Conservation (phyloP, 1,139 yeast genomes). For the Suhomyces panamericanus region DNA sequence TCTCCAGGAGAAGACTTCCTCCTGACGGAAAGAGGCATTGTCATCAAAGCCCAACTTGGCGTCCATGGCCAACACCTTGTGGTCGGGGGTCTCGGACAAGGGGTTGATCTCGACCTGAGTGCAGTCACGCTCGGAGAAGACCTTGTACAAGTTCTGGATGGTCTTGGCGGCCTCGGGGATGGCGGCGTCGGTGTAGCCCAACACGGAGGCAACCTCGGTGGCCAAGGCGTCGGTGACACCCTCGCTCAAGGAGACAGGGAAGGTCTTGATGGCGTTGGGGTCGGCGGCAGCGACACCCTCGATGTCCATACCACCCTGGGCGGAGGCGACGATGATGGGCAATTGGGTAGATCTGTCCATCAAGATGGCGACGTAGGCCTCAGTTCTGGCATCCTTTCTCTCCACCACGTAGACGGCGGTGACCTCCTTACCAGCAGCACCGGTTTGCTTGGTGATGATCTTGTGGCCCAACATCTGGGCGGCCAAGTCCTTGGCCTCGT, state of each 20-base stretch:
- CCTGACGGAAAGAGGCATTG: slow-evolving; percentile 92
- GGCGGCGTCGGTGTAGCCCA: slow-evolving; percentile 82
- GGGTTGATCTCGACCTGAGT: slow-evolving; percentile 99
- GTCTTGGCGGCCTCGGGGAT: slow-evolving; percentile 85
- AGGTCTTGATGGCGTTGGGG: slow-evolving; percentile 92
- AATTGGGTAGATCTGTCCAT: slow-evolving; percentile 91
- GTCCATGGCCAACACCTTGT: slow-evolving; percentile 95
- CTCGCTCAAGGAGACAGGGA: slow-evolving; percentile 69
- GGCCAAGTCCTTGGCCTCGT: slow-evolving; percentile 85
- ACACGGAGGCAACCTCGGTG: slow-evolving; percentile 67
- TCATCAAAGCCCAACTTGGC: slow-evolving; percentile 99
- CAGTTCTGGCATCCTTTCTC: slow-evolving; percentile 90
- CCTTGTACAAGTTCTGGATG: slow-evolving; percentile 82
- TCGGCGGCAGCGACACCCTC: slow-evolving; percentile 95
- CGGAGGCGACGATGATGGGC: slow-evolving; percentile 92
- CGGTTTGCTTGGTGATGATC: slow-evolving; percentile 96
- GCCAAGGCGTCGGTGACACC: slow-evolving; percentile 86
- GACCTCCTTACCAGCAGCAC: slow-evolving; percentile 95
- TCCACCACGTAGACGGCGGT: slow-evolving; percentile 96
- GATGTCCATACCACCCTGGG: slow-evolving; percentile 99
- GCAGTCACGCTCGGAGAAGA: slow-evolving; percentile 88
- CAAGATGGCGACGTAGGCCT: slow-evolving; percentile 91
- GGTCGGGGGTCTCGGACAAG: slow-evolving; percentile 87
- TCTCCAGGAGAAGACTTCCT: slow-evolving; percentile 92
- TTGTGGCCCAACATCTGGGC: slow-evolving; percentile 89